These are phyloP conservation scores for Ormosia emarginata DNA, from an alignment of 306 rosid species.

Conservation along the genomic window DNA sequence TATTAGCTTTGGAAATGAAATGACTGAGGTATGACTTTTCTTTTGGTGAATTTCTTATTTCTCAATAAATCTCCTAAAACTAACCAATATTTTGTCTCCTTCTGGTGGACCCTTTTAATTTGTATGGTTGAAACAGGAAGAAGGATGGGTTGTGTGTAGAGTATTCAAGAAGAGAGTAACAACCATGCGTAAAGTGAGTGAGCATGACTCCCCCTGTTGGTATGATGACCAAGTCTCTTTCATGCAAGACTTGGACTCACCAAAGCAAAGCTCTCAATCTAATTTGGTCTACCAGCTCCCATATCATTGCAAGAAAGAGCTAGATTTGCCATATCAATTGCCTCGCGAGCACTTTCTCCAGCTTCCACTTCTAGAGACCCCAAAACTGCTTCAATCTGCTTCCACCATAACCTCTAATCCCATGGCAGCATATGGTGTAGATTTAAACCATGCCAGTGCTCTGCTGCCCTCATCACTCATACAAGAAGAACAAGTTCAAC, in stretches of 20 bases:
- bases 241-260: constrained; percentile 74
- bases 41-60: background rate
- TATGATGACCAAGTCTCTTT: constrained; percentile 76
- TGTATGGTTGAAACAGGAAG: constrained; percentile 60
- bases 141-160: constrained; percentile 97
- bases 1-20: background rate
- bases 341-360: constrained; percentile 54
- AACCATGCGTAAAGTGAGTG: constrained; percentile 60
- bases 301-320: constrained; percentile 70
- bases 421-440: constrained; percentile 34
- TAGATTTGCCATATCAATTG: constrained; percentile 39
- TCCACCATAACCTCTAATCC: constrained; percentile 23
- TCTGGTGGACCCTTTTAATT: background rate
- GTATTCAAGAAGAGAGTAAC: constrained; percentile 93
- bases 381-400: constrained; percentile 44
- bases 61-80: background rate
- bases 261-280: constrained; percentile 51
- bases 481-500: constrained; percentile 24
- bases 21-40: background rate
- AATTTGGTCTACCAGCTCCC: constrained; percentile 41
- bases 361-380: constrained; percentile 61
- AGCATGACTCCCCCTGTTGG: constrained; percentile 81
- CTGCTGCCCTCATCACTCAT: constrained; percentile 31
- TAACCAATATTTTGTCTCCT: background rate
- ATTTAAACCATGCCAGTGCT: constrained; percentile 34